phyloP scores from a whole-genome alignment of 352 stramenopile species.

The Achlya hypogyna region DNA sequence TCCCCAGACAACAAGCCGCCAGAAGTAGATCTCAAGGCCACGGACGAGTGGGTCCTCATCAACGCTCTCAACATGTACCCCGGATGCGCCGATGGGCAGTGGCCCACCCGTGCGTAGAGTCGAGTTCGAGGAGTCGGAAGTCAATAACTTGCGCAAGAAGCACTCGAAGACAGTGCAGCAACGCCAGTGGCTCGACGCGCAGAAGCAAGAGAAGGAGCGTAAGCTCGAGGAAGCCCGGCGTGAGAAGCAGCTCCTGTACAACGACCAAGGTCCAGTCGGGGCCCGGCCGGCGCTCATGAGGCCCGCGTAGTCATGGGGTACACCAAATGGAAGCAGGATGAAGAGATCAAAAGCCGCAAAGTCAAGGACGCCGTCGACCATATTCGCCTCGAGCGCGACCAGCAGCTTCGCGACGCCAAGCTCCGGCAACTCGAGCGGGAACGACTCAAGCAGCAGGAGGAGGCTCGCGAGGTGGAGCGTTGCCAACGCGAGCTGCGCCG shows the following conservation, averaged over 20 bases:
- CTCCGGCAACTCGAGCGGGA: constrained; percentile 27
- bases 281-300: background rate
- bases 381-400: constrained; percentile 47
- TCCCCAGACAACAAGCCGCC: background rate
- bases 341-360: constrained; percentile 41
- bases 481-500: constrained; percentile 44
- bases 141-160: constrained; percentile 47
- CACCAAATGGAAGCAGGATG: constrained; percentile 38
- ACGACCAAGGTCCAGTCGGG: constrained; percentile 9
- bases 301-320: constrained; percentile 26
- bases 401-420: constrained; percentile 51
- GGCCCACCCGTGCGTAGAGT: constrained; percentile 21
- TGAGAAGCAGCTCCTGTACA: constrained; percentile 28
- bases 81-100: background rate
- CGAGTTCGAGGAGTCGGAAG: constrained; percentile 53
- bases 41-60: constrained; percentile 67
- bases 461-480: constrained; percentile 43
- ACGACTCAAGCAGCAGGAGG: constrained; percentile 29
- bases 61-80: constrained; percentile 44
- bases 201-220: constrained; percentile 39
- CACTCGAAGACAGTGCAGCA: constrained; percentile 29
- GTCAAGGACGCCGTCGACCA: constrained; percentile 40
- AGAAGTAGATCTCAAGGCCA: constrained; percentile 27
- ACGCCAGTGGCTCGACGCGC: constrained; percentile 51
- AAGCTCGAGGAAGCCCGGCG: constrained; percentile 28